Evolutionary conservation across 176 grass and related monocot genomes (phyloP).

Genomic region (Alloteropsis semialata): DNA sequence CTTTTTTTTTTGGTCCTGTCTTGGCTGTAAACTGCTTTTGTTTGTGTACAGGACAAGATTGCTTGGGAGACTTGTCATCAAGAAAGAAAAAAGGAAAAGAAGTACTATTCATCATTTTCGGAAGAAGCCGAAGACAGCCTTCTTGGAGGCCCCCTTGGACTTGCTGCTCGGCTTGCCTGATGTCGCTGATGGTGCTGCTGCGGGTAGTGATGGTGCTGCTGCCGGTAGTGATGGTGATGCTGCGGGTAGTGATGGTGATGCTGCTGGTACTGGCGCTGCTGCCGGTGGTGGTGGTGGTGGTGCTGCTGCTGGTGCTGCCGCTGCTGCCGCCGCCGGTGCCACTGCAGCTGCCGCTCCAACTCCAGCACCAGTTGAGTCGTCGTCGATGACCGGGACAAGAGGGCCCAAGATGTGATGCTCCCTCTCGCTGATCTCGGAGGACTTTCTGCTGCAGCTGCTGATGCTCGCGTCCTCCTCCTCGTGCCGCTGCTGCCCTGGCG

Average conservation of each 20-base stretch:
- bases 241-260: background rate
- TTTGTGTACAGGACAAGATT: background rate
- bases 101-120: slow-evolving; percentile 19
- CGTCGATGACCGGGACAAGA: background rate
- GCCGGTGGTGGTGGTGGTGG: background rate
- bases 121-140: slow-evolving; percentile 51
- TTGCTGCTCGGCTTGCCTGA: slow-evolving; percentile 26
- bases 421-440: slow-evolving; percentile 30
- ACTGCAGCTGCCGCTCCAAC: background rate
- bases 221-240: background rate
- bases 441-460: background rate
- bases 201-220: background rate
- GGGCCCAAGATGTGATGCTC: background rate
- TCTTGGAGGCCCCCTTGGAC: slow-evolving; percentile 32
- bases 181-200: background rate
- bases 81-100: background rate
- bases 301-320: background rate
- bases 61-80: background rate
- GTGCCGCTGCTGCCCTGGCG: no score
- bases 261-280: background rate
- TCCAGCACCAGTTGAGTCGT: background rate
- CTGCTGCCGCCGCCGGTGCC: background rate
- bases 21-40: background rate
- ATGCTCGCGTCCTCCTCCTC: background rate
- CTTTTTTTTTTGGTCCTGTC: background rate